Percentiles rank a stretch among this genome's conserved stretches.
Conservation (phyloP, 495 filamentous ascomycete species). For the Hypomontagnella monticulosa region DNA sequence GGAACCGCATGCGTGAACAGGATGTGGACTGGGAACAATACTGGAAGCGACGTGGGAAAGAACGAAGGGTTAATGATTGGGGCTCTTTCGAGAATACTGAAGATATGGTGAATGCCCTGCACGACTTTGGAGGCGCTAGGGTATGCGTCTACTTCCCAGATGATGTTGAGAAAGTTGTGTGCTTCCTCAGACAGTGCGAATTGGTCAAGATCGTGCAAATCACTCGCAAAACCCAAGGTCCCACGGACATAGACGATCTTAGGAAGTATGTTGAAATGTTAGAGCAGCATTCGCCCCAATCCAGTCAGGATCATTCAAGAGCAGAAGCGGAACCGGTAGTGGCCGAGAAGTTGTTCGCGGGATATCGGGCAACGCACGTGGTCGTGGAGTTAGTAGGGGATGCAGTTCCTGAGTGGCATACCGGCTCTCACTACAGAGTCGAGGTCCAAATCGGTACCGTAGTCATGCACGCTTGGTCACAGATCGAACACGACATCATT, state of each 20-base stretch:
- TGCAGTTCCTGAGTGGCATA: background rate
- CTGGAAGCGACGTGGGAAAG: background rate
- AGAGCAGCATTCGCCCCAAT: background rate
- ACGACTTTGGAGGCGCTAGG: slow-evolving; percentile 4
- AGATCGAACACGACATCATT: slow-evolving; percentile 8
- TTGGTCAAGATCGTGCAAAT: background rate
- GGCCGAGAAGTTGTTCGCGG: background rate
- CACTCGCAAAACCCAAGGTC: background rate
- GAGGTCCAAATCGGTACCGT: slow-evolving; percentile 9
- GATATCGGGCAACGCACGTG: slow-evolving; percentile 9
- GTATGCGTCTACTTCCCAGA: background rate
- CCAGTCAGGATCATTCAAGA: background rate
- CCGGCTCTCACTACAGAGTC: background rate
- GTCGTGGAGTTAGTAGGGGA: slow-evolving; percentile 2
- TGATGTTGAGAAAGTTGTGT: background rate
- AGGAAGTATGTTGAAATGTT: background rate
- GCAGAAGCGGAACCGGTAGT: background rate
- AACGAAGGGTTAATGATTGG: background rate
- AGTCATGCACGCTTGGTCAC: slow-evolving; percentile 6
- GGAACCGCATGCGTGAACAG: background rate
- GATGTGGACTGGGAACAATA: background rate
- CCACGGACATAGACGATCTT: background rate
- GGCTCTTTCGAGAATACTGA: background rate
- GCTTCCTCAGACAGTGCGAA: background rate
- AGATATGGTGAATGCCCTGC: background rate